Base-by-base conservation (phyloP, 2,329 filamentous ascomycete species). In the Fusarium torreyae region DNA sequence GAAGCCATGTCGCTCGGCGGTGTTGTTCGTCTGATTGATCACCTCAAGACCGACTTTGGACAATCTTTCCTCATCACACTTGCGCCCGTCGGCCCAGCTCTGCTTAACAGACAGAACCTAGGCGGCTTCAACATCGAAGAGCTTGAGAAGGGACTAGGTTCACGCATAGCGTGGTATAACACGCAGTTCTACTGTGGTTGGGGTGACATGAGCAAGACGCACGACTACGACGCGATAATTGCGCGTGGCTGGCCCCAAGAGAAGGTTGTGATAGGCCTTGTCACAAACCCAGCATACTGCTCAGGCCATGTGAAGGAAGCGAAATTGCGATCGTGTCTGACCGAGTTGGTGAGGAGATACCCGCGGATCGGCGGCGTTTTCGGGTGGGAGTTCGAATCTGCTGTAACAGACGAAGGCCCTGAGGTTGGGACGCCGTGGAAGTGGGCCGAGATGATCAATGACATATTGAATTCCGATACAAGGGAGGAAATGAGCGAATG, bases 361-460 rank as follows among this genome's bases (percentile, higher is more conserved):
- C 87, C 88, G 1, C 81, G 81, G 6, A 94, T 97, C 75, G 94
- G 94, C 2, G 94, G 94, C 1, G 89, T 97, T 3, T 94, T 94
- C 88, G 93, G 93, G 5, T 97, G 94, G 94, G 94, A 97, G 80
- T 97, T 94, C 75, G 97, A 94, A 81, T 95, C 96, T 80, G 87
- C 1, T 87, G 88, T 6, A 87, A 86, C 48, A 74, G 76, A n/a
- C 79, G 80, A 17, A 11, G 50, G 55, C 17, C 56, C 66, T 1
- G 53, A 72, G 4, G 48, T 66, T n/a, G 72, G 71, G 2, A 80
- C 82, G 57, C 91, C 92, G 1, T 94, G 91, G 90, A 83, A 91
- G 71, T 97, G 94, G 94, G 92, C 92, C 33, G 71, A 74, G 61
- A 73, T 75, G 71, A 71, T 75, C 28, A 71, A 74, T 51, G 64